A percentile compares a stretch with the other conserved stretches of the same genome.
These are phyloP conservation scores for Alternaria atra DNA, from an alignment of 2,329 filamentous ascomycete genomes.

Conservation along the genomic window DNA sequence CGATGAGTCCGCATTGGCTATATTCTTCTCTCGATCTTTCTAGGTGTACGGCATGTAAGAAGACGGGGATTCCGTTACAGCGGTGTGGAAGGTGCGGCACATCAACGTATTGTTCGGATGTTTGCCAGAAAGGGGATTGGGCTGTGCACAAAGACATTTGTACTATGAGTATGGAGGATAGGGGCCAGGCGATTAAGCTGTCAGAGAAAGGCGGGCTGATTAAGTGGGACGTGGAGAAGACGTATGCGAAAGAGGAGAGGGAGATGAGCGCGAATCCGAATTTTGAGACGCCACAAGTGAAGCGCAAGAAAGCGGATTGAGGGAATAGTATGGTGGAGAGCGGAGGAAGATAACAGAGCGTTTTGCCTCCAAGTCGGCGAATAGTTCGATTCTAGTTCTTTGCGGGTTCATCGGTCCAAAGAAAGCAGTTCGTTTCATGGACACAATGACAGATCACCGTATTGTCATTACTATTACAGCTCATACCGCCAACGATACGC, in stretches of 20 bases:
- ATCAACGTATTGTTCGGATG: slow-evolving; percentile 30
- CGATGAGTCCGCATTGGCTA: slow-evolving; percentile 35
- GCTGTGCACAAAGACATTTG: slow-evolving; percentile 35
- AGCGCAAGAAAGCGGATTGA: background rate
- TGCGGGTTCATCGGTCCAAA: too few relatives aligned
- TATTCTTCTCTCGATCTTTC: slow-evolving; percentile 22
- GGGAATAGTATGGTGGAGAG: background rate
- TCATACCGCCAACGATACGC: too few relatives aligned
- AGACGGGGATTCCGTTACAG: slow-evolving; percentile 11
- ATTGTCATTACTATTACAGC: too few relatives aligned
- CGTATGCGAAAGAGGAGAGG: slow-evolving; percentile 18
- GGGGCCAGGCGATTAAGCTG: slow-evolving; percentile 31
- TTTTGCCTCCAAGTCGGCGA: background rate
- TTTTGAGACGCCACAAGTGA: slow-evolving; percentile 20
- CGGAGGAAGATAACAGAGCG: background rate
- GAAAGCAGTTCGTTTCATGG: too few relatives aligned
- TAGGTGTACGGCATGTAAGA: slow-evolving; percentile 24
- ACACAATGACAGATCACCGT: too few relatives aligned
- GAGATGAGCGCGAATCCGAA: slow-evolving; percentile 31
- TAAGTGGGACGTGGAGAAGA: slow-evolving; percentile 28
- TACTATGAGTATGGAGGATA: slow-evolving; percentile 31
- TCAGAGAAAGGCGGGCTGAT: slow-evolving; percentile 32
- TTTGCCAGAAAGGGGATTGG: slow-evolving; percentile 33
- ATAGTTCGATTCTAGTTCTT: too few relatives aligned
- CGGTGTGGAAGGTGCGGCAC: slow-evolving; percentile 36